Percentiles rank a stretch among this genome's conserved stretches.
phyloP scores from a whole-genome alignment of 139 green algal species.

The Coccomyxa sp. region DNA sequence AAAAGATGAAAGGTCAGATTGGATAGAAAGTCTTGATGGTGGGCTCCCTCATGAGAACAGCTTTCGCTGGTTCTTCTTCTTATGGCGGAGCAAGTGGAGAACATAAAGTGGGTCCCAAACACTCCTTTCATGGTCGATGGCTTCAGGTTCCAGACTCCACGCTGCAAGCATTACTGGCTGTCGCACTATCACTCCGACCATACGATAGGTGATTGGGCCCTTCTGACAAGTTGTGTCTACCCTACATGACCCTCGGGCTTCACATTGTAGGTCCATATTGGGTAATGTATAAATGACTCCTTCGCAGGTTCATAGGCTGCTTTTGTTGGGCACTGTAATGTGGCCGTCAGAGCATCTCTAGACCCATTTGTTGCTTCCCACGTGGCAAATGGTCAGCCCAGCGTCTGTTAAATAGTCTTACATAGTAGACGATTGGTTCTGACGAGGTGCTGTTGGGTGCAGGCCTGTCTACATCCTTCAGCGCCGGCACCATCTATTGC shows the following conservation, averaged over 20 bases:
- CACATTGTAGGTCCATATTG: not conserved
- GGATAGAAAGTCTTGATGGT: too few relatives aligned
- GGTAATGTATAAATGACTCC: too few relatives aligned
- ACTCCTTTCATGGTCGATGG: slow-evolving; percentile 57
- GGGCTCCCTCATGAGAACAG: too few relatives aligned
- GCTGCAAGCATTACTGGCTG: slow-evolving; percentile 62
- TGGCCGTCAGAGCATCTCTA: too few relatives aligned
- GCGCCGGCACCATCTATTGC: slow-evolving; percentile 53
- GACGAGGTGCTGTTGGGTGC: not conserved
- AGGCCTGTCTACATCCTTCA: slow-evolving; percentile 44
- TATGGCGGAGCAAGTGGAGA: slow-evolving; percentile 67
- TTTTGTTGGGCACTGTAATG: too few relatives aligned
- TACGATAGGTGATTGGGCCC: slow-evolving; percentile 37
- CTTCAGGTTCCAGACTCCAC: slow-evolving; percentile 31
- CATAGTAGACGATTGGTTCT: too few relatives aligned
- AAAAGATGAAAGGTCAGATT: too few relatives aligned
- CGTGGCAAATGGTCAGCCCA: too few relatives aligned
- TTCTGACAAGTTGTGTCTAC: not conserved
- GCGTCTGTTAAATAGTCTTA: too few relatives aligned
- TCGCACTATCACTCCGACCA: slow-evolving; percentile 79
- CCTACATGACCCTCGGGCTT: not conserved
- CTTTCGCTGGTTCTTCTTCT: too few relatives aligned
- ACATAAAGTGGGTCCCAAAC: slow-evolving; percentile 65
- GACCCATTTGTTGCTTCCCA: too few relatives aligned
- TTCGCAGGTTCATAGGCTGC: too few relatives aligned